Base-by-base conservation (phyloP, 2,329 filamentous ascomycete species). In the Apiospora pterosperma region DNA sequence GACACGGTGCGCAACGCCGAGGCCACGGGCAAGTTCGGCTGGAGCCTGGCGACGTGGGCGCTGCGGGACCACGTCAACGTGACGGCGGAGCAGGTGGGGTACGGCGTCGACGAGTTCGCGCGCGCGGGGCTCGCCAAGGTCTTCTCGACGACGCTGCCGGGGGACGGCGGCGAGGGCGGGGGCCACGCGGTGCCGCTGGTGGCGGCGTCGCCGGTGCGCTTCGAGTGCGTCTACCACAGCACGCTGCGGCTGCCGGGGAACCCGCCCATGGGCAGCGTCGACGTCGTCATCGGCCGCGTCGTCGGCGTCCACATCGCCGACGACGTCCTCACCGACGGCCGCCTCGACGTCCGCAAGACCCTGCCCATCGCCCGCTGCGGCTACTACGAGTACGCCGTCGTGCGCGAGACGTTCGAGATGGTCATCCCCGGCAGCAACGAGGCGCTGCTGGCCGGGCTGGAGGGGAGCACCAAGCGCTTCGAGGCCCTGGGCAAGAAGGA, bases 341-440 rank as follows among this genome's bases (percentile, higher is more conserved):
- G 80, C 63, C 71, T 89, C 42, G 85, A 89, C 77, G 73, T 88
- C 2, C 73, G 69, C 2, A 88, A 87, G 75, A 85, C 83, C 25
- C 76, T 80, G 75, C 86, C 86, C 4, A 88, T 89, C 74, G 87
- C 85, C 7, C 75, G 87, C 31, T 87, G 82, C 70, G 86, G 86
- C 19, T 89, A 89, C 71, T 85, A 83, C 69, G 79, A 88, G 71
- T 89, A 88, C 75, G 77, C 82, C 1, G 83, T 85, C 12, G 77
- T 88, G 2, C 76, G 76, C 62, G 80, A 85, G 25, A 82, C 83
- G 1, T 89, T 89, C 74, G 85, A 88, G 60, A 89, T 89, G 86
- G 73, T 77, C 4, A 80, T 84, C 65, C 82, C 82, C 4, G 80
- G 75, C 59, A 75, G 71, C 44, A 70, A 75, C 63, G 68, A 62